phyloP scores from a whole-genome alignment of 2,329 filamentous ascomycete genomes.

The Fusarium udum region DNA sequence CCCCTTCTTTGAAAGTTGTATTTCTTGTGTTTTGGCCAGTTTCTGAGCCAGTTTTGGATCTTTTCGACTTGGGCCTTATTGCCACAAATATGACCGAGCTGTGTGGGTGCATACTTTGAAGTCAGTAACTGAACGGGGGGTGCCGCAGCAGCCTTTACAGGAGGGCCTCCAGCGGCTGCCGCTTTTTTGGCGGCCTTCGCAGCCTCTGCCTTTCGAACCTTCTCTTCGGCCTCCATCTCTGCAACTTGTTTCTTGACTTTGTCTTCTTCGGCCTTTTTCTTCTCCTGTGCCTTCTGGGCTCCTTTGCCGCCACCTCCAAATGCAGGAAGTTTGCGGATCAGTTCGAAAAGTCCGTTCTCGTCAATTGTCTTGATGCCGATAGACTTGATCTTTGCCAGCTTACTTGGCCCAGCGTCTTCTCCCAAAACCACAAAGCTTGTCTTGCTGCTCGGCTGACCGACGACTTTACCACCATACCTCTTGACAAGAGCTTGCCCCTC shows the following conservation, averaged over 20 bases:
- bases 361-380: conserved; percentile 90
- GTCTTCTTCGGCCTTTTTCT: conserved; percentile 84
- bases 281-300: conserved; percentile 84
- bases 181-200: conserved; percentile 59
- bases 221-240: conserved; percentile 87
- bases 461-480: conserved; percentile 92
- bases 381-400: conserved; percentile 84
- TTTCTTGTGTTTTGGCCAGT: conserved; percentile 82
- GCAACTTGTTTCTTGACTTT: conserved; percentile 82
- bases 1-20: conserved; percentile 84
- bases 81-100: conserved; percentile 88
- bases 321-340: conserved; percentile 83
- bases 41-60: conserved; percentile 85
- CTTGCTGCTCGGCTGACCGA: conserved; percentile 84
- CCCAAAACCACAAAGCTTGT: conserved; percentile 95
- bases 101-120: conserved; percentile 90
- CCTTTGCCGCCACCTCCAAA: conserved; percentile 89
- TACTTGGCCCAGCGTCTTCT: conserved; percentile 90
- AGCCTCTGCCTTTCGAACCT: conserved; percentile 61
- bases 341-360: conserved; percentile 87
- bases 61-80: conserved; percentile 93
- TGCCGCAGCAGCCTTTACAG: conserved; percentile 49
- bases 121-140: conserved; percentile 82
- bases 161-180: conserved; percentile 42
- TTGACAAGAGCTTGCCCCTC: conserved; percentile 90